Base-by-base conservation (phyloP, 1,284 basidiomycete genomes). In the Salmacisia buchloeana region DNA sequence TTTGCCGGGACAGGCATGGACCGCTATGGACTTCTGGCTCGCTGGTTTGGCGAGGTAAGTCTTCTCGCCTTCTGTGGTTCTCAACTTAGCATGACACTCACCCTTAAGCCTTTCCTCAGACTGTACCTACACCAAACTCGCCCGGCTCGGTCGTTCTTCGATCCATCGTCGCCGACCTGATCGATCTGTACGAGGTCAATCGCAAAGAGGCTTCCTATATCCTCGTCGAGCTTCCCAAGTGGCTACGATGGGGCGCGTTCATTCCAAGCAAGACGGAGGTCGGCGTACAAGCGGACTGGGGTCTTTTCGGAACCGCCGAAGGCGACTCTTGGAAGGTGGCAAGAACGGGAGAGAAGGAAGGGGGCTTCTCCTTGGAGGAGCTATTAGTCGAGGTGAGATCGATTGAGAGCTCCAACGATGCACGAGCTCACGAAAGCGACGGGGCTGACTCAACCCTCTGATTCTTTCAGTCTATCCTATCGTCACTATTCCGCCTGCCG, bases 131-230 rank as follows among this genome's bases (percentile, higher is more conserved):
- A 60, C 85, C 88, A 2, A 84, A 84, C 54, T 88, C 87, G 1
- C 85, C 89, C 0, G 82, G 85, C 7, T 91, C 92, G 1, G 94
- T 94, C 78, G 85, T 89, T 31, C 84, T 96, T 18, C 89, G 89
- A 27, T 85, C 88, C 9, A 83, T 88, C 29, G 80, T 97, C 9
- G 82, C 87, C n/a, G 94, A 97, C 77, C 86, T 90, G 54, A 82
- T 97, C 61, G 87, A 92, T 70, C 89, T 97, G 33, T 98, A 91
- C 78, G 94, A 98, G 80, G 86, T 96, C 56, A 98, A 99, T 80
- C 86, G 94, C 61, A 97, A 96, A 80, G 94, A 98, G 75, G 91
- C 89, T 71, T 92, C 94, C 1, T 85, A 89, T 12, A 82, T 97
- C 12, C 83, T 98, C 2, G 84, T 97, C 41, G 89, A 93, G 71